Base-by-base conservation (phyloP, 495 filamentous ascomycete genomes). In the Penicillium tannophilum region DNA sequence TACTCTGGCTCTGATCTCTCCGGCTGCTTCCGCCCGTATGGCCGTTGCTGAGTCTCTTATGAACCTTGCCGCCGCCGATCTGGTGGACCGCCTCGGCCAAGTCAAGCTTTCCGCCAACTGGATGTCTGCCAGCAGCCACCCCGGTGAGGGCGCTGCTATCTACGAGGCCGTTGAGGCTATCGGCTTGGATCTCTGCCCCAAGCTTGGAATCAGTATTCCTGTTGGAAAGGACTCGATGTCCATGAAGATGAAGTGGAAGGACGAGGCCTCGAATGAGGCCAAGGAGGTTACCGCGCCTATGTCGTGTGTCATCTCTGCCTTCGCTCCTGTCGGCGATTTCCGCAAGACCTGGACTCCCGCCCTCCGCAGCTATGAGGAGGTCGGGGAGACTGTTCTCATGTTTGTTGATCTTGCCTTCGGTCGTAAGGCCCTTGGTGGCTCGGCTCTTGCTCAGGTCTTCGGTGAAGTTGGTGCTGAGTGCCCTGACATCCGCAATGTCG, bases 171-270 rank as follows among this genome's bases (percentile, higher is more conserved):
- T 97, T 31, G 85, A 96, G 69, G 93, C 94, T 6, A 92, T 97
- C 62, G 91, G 90, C 47, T 85, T 96, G 78, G 89, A 93, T n/a
- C 76, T 97, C 6, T 89, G 86, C 67, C 90, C 90, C 20, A 84
- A 87, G 65, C 81, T 98, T 36, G 91, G 91, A 19, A 85, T 98
- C 63, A 90, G 88, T 55, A 97, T 98, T 55, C 95, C 94, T 4
- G 94, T 97, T 9, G 94, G 94, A 51, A 97, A 98, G 76, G 94
- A 98, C 71, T 97, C 93, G 5, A 96, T 94, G 75, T 96, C 91
- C 16, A 98, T 98, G 94, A 97, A 97, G 79, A 93, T 94, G 76
- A 89, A 90, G 56, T 98, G 94, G 95, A 89, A 85, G 63, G 91
- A 94, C 54, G 78, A 81, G 41, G 81, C 86, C 50, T 83, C 81